Base-by-base conservation (phyloP, 257 asterid genomes). In the Lithospermum erythrorhizon region DNA sequence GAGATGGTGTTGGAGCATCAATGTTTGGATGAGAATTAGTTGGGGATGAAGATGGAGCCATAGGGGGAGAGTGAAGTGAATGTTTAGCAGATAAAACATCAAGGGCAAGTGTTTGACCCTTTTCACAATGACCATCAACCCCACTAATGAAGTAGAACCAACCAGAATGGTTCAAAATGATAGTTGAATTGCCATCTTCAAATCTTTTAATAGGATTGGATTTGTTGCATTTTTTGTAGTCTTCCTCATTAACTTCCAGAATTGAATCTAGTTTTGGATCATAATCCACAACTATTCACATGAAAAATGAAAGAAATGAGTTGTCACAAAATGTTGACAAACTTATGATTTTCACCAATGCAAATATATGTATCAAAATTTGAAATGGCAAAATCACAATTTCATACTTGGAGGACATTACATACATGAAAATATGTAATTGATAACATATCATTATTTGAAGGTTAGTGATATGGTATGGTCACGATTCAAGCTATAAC, bases 81-180 rank as follows among this genome's bases (percentile, higher is more conserved):
- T 72, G 84, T 13, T 62, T 58, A 53, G 74, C 56, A 3, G 93
- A 70, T 21, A 85, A 22, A 9, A 88, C 95, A 11, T 6, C 20
- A 7, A 88, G 54, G 32, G 61, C 75, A 29, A 83, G 19, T 78
- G 79, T 88, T 53, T 83, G 78, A 13, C 84, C 94, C 47, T 78
- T 73, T 53, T 72, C 59, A 53, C 95, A 88, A 59, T 83, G 91
- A 2, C 78, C 94, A 4, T 77, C 62, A 13, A 77, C 83, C 1
- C 94, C 95, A 72, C 96, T 85, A 25, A 88, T 75, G 79, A 83
- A 85, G 77, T 57, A 88, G 41, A 72, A 78, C 2, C 74, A 65
- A 1, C 90, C 94, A 14, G 90, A 76, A 25, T 29, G 75, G 16
- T 74, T 66, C 1, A 88, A 66, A 27, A 35, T 45, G 22, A 85